Conservation (phyloP, 306 rosid genomes). For the Inga oerstediana region DNA sequence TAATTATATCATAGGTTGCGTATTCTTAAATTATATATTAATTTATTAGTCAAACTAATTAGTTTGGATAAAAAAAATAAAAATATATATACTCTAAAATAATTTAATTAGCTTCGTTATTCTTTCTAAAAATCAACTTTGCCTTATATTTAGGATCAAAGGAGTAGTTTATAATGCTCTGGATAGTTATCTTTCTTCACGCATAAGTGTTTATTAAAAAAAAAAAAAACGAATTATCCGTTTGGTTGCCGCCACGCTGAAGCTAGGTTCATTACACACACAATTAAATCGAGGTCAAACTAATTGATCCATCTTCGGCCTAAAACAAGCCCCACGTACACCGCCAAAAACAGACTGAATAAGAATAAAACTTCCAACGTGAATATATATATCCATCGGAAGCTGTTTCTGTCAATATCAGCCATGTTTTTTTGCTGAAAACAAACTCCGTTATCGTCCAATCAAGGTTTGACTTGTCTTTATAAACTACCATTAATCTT, state of each 20-base stretch:
- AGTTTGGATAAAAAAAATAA: too few relatives aligned
- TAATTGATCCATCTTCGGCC: not conserved
- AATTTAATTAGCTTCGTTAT: too few relatives aligned
- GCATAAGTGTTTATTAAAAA: not conserved
- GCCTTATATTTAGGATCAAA: too few relatives aligned
- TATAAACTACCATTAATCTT: not conserved
- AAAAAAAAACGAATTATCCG: not conserved
- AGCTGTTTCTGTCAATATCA: not conserved
- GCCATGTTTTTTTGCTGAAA: not conserved
- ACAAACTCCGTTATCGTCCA: not conserved
- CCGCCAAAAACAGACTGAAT: not conserved
- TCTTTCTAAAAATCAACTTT: too few relatives aligned
- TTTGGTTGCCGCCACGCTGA: not conserved
- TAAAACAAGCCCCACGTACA: not conserved
- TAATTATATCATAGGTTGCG: too few relatives aligned
- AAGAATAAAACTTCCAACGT: not conserved
- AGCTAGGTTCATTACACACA: not conserved
- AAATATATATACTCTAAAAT: too few relatives aligned
- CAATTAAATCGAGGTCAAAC: not conserved
- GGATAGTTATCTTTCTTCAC: not conserved
- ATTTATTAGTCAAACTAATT: too few relatives aligned
- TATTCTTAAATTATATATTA: too few relatives aligned
- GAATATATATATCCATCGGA: not conserved
- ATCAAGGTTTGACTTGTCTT: not conserved
- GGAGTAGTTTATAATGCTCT: not conserved